Percentiles rank a stretch among this genome's conserved stretches.
Conservation (phyloP, 192 early-diverging fungal genomes). For the Geranomyces michiganensis region DNA sequence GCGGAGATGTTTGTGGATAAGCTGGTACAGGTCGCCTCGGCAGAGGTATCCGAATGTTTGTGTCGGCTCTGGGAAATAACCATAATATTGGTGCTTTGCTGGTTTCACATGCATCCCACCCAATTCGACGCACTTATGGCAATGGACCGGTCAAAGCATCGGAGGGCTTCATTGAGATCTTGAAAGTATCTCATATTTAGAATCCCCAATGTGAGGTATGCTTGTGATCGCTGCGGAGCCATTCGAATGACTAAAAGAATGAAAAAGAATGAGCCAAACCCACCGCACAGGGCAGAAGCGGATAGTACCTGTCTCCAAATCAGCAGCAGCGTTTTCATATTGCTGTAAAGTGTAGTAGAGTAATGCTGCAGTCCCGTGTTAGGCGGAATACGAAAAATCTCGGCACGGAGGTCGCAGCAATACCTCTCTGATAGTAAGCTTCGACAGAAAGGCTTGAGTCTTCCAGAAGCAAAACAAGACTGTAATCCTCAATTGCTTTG, state of each 20-base stretch:
- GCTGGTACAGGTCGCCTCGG: conserved; percentile 56
- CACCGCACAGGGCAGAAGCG: not conserved
- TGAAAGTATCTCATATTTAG: conserved; percentile 51
- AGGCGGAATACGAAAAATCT: too few species aligned
- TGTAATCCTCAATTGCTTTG: conserved; percentile 57
- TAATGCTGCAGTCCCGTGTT: conserved; percentile 28
- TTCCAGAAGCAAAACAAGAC: conserved; percentile 52
- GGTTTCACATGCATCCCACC: not conserved
- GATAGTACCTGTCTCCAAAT: conserved; percentile 44
- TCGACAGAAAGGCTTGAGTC: conserved; percentile 40
- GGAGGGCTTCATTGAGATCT: conserved; percentile 44
- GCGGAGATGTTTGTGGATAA: conserved; percentile 4
- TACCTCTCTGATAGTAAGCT: conserved; percentile 54
- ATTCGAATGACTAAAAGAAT: conserved; percentile 45
- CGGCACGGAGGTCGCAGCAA: not conserved
- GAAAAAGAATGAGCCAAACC: not conserved
- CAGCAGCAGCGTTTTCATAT: conserved; percentile 49
- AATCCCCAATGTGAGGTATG: conserved; percentile 52
- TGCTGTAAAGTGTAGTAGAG: conserved; percentile 52
- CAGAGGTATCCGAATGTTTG: conserved; percentile 47
- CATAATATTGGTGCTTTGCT: not conserved
- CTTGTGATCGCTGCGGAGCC: conserved; percentile 40
- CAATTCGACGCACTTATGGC: conserved; percentile 27
- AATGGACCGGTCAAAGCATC: conserved; percentile 52
- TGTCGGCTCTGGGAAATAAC: conserved; percentile 40